Conservation (phyloP, 768 basidiomycete species). For the Tylopilus cervinicoccineus region DNA sequence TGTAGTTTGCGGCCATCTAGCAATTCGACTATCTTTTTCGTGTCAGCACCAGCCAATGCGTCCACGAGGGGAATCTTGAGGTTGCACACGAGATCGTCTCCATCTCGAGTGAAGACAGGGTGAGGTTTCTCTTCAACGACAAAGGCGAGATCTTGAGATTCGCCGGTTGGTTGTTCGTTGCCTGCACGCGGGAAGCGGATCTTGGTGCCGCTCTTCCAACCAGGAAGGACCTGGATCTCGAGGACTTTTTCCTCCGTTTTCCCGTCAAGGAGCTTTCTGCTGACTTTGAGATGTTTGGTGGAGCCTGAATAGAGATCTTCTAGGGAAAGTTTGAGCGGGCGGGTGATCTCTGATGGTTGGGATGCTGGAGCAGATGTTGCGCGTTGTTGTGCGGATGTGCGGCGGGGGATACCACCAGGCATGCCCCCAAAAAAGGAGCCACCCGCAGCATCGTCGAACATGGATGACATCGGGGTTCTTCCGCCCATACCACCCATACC, state of each 20-base stretch:
- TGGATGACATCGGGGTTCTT: slow-evolving; percentile 28
- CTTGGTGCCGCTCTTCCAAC: slow-evolving; percentile 97
- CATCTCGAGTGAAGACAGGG: slow-evolving; percentile 67
- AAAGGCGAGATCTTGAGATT: slow-evolving; percentile 90
- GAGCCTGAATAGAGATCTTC: slow-evolving; percentile 84
- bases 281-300: slow-evolving; percentile 86
- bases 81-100: slow-evolving; percentile 68
- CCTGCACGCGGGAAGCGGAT: slow-evolving; percentile 85
- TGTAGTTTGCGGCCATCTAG: slow-evolving; percentile 81
- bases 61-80: slow-evolving; percentile 75
- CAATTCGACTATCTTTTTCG: slow-evolving; percentile 56
- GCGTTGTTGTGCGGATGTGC: slow-evolving; percentile 23
- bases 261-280: slow-evolving; percentile 68
- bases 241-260: slow-evolving; percentile 81
- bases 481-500: slow-evolving; percentile 14
- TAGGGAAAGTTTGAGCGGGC: slow-evolving; percentile 80
- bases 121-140: slow-evolving; percentile 96
- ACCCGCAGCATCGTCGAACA: slow-evolving; percentile 40
- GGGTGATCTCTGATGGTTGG: slow-evolving; percentile 58
- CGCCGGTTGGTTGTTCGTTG: slow-evolving; percentile 67
- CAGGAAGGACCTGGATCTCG: slow-evolving; percentile 76
- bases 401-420: slow-evolving; percentile 53
- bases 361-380: slow-evolving; percentile 28
- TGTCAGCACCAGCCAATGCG: slow-evolving; percentile 61
- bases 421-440: slow-evolving; percentile 29